Conservation (phyloP, 176 grass and related monocot species). For the Dactylis glomerata region DNA sequence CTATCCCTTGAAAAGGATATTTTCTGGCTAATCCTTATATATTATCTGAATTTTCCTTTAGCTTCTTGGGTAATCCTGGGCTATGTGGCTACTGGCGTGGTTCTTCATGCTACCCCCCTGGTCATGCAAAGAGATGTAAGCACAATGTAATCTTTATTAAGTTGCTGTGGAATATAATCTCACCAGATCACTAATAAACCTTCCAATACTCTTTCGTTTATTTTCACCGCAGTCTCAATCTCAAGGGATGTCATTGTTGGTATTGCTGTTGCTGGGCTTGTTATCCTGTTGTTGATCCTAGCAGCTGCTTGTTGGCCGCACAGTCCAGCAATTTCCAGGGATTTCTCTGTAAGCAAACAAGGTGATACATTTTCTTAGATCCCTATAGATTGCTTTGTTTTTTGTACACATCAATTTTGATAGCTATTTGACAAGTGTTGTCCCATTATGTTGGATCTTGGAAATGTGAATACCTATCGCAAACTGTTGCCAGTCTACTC, state of each 20-base stretch:
- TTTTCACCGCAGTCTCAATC: conserved; percentile 39
- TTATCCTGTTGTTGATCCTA: conserved; percentile 69
- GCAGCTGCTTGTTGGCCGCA: conserved; percentile 56
- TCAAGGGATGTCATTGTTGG: conserved; percentile 73
- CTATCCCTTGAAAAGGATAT: neutral
- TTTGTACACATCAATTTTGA: conserved; percentile 1
- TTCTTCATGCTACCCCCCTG: conserved; percentile 49
- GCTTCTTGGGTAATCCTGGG: conserved; percentile 80
- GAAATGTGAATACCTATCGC: neutral
- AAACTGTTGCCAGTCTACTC: neutral
- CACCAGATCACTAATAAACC: conserved; percentile 11
- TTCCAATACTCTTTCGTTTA: neutral
- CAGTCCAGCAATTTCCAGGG: conserved; percentile 40
- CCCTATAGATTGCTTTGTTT: neutral
- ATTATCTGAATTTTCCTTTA: conserved; percentile 32
- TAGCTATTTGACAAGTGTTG: conserved; percentile 13
- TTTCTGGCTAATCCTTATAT: neutral
- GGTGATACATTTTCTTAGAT: conserved; percentile 38
- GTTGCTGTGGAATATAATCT: neutral
- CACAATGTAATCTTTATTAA: conserved; percentile 12
- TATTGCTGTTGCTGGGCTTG: conserved; percentile 57
- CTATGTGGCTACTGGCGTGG: conserved; percentile 83
- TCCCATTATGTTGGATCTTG: neutral
- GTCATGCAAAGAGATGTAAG: conserved; percentile 49
- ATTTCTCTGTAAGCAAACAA: conserved; percentile 67